phyloP scores from a whole-genome alignment of 352 stramenopile genomes.

The Globisporangium uncinulatum region DNA sequence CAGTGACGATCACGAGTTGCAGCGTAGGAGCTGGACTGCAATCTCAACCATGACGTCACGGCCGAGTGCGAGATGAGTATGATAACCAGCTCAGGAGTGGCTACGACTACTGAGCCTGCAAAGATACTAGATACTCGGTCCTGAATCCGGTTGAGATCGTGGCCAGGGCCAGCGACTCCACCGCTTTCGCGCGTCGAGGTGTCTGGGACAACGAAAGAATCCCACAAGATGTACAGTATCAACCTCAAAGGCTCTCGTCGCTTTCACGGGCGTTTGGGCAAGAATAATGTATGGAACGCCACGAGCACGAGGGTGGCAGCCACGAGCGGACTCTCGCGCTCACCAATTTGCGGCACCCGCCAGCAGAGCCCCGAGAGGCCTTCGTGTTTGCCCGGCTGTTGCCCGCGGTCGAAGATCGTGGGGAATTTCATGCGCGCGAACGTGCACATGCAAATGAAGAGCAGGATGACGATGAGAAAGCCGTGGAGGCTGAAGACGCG shows the following conservation, averaged over 20 bases:
- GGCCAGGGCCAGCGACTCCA: no score
- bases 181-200: no score
- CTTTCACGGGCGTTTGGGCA: constrained; percentile 30
- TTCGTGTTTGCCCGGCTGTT: constrained; percentile 82
- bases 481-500: constrained; percentile 96
- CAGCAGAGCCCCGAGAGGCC: constrained; percentile 87
- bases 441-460: constrained; percentile 97
- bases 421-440: constrained; percentile 95
- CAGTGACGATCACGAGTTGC: no score
- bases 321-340: constrained; percentile 90
- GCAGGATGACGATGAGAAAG: constrained; percentile 93
- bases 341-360: constrained; percentile 90
- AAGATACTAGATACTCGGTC: no score
- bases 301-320: constrained; percentile 77
- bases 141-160: no score
- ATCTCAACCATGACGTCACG: no score
- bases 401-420: constrained; percentile 90
- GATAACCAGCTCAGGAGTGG: no score
- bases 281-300: constrained; percentile 91
- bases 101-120: no score
- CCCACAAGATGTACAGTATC: no score
- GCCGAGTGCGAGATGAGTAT: no score
- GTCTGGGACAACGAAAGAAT: no score
- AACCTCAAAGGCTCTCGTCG: background rate
- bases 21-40: no score